These are phyloP conservation scores for Rhodotorula taiwanensis DNA, from an alignment of 768 basidiomycete genomes.

Conservation along the genomic window DNA sequence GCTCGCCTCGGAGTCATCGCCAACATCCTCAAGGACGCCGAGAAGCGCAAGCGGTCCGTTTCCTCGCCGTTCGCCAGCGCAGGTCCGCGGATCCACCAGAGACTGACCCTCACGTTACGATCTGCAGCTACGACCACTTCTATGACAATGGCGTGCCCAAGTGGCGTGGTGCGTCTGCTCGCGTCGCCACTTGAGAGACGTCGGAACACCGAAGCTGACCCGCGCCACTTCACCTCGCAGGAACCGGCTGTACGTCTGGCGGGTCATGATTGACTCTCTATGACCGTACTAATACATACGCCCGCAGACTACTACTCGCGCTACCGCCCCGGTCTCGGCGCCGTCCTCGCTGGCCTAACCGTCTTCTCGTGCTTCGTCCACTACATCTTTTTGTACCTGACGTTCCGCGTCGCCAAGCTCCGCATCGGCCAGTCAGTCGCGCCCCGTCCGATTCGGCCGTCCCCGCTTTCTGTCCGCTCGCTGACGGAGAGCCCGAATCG, in stretches of 20 bases:
- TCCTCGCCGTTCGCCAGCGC: not conserved
- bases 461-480: too few species aligned
- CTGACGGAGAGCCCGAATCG: too few species aligned
- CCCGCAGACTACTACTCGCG: conserved; percentile 78
- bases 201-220: not conserved
- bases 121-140: conserved; percentile 68
- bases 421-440: conserved; percentile 59
- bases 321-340: conserved; percentile 85
- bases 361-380: conserved; percentile 74
- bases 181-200: not conserved
- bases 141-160: conserved; percentile 94
- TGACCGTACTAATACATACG: not conserved
- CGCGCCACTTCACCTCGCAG: conserved; percentile 2
- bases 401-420: conserved; percentile 63
- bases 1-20: conserved; percentile 81
- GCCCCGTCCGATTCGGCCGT: not conserved
- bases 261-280: too few species aligned
- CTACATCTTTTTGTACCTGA: conserved; percentile 68
- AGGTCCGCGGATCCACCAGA: not conserved
- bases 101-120: not conserved
- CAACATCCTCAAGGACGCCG: conserved; percentile 68
- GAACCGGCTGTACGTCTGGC: conserved; percentile 37
- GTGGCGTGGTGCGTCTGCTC: conserved; percentile 60
- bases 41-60: conserved; percentile 42
- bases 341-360: conserved; percentile 68